Base-by-base conservation (phyloP, 2,329 filamentous ascomycete genomes). In the Arthrinium puccinioides region DNA sequence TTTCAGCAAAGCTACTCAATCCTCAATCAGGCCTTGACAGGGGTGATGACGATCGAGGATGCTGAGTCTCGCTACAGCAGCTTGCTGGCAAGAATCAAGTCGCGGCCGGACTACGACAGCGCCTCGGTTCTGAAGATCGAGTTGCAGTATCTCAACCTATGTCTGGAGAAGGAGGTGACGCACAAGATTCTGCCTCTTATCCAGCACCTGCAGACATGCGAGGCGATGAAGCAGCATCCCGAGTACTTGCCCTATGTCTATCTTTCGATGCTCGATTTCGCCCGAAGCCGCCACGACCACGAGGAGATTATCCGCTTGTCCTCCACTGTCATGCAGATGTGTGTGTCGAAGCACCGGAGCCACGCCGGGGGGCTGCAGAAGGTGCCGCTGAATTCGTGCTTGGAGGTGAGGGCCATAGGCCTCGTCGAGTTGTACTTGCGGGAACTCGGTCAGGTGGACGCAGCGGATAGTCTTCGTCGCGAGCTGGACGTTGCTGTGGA, bases 121-220 rank as follows among this genome's bases (percentile, higher is more conserved):
- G 31, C 21, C 21, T 15, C 15, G 31, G 31, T 33, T 6, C 31
- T 33, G 3, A 33, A 33, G n/a, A 21, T 21, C 14, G 24, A 33
- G 20, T 21, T 33, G 31, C 31, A 33, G 31, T 21, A 23, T 9
- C 31, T 33, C 20, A 33, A 33, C n/a, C 21, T 33, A n/a, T 33
- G 24, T 15, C 20, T 23, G 31, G 31, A 33, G 5, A 23, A 23
- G 31, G 20, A 21, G 6, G 31, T 23, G 20, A 33, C 31, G 20
- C 31, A 33, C 14, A 33, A 33, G 31, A 23, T 33, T 15, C 9
- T 10, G n/a, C 31, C 9, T n/a, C 31, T 23, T 15, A 21, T 21
- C 14, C 9, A 3, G 4, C 31, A 16, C 31, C 21, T 33, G 20
- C 31, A 23, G n/a, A 21, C 9, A 6, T 33, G 20, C 14, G n/a